These are phyloP conservation scores for Capronia epimyces DNA, from an alignment of 2,329 filamentous ascomycete species.

Conservation along the genomic window DNA sequence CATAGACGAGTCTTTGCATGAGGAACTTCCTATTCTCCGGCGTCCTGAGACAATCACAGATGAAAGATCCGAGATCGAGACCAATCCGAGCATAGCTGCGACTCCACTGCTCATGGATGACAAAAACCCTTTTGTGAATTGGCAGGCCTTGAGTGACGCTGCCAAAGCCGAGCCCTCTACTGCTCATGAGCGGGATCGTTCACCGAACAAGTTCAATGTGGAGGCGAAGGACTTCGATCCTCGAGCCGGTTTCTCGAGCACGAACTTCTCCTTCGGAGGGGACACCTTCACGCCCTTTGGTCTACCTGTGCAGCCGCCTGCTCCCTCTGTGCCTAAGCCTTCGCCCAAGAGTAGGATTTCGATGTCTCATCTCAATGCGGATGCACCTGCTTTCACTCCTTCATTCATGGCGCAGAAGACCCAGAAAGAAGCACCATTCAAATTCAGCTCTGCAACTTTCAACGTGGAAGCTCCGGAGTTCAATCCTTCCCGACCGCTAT, in stretches of 20 bases:
- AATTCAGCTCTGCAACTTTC: slow-evolving; percentile 54
- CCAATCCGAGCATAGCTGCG: slow-evolving; percentile 66
- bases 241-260: slow-evolving; percentile 46
- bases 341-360: slow-evolving; percentile 11
- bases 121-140: slow-evolving; percentile 25
- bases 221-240: slow-evolving; percentile 75
- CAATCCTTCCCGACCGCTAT: slow-evolving; percentile 50
- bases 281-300: slow-evolving; percentile 35
- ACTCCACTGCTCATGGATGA: slow-evolving; percentile 53
- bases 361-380: slow-evolving; percentile 55
- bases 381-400: slow-evolving; percentile 67
- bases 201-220: slow-evolving; percentile 75
- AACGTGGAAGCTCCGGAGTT: slow-evolving; percentile 72
- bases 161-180: slow-evolving; percentile 25
- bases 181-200: slow-evolving; percentile 42
- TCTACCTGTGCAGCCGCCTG: neutral
- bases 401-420: slow-evolving; percentile 13
- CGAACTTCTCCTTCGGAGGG: slow-evolving; percentile 40
- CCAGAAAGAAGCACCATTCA: slow-evolving; percentile 17
- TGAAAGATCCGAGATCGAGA: slow-evolving; percentile 53
- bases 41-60: slow-evolving; percentile 27
- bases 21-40: slow-evolving; percentile 37
- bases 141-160: slow-evolving; percentile 24
- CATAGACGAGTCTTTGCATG: slow-evolving; percentile 38
- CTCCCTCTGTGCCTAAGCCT: slow-evolving; percentile 4